Evolutionary conservation across 2,329 filamentous ascomycete genomes (phyloP).

Genomic region (Fusarium tupiense): DNA sequence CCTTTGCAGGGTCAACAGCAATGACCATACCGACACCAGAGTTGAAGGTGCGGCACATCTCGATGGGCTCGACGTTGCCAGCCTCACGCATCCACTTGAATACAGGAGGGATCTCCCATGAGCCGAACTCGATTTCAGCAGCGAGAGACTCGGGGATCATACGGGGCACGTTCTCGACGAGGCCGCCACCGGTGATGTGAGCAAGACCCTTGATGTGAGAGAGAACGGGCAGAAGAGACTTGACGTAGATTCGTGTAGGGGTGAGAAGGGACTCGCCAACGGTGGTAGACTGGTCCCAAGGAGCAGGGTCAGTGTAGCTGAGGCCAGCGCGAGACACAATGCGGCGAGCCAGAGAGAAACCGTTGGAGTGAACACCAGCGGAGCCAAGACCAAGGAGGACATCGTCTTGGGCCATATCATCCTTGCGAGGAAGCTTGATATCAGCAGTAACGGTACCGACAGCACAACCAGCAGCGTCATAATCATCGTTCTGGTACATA

Average conservation of each 20-base stretch:
- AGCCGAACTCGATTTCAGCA: slow-evolving; percentile 80
- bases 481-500: slow-evolving; percentile 88
- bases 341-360: slow-evolving; percentile 94
- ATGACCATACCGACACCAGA: slow-evolving; percentile 94
- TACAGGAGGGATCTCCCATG: slow-evolving; percentile 80
- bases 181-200: slow-evolving; percentile 95
- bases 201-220: slow-evolving; percentile 87
- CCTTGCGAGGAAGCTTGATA: slow-evolving; percentile 77
- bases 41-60: slow-evolving; percentile 96
- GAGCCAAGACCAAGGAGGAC: slow-evolving; percentile 87
- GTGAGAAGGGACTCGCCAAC: slow-evolving; percentile 84
- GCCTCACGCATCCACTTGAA: slow-evolving; percentile 86
- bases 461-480: slow-evolving; percentile 91
- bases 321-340: slow-evolving; percentile 81
- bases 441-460: slow-evolving; percentile 81
- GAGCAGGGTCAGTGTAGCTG: slow-evolving; percentile 75
- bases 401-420: slow-evolving; percentile 83
- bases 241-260: slow-evolving; percentile 94
- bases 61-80: slow-evolving; percentile 75
- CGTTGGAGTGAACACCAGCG: slow-evolving; percentile 92
- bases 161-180: slow-evolving; percentile 92
- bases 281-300: slow-evolving; percentile 73
- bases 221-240: slow-evolving; percentile 75
- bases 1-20: slow-evolving; percentile 75
- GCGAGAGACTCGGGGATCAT: slow-evolving; percentile 85